These are phyloP conservation scores for Globisporangium solare DNA, from an alignment of 352 stramenopile genomes.

Conservation along the genomic window DNA sequence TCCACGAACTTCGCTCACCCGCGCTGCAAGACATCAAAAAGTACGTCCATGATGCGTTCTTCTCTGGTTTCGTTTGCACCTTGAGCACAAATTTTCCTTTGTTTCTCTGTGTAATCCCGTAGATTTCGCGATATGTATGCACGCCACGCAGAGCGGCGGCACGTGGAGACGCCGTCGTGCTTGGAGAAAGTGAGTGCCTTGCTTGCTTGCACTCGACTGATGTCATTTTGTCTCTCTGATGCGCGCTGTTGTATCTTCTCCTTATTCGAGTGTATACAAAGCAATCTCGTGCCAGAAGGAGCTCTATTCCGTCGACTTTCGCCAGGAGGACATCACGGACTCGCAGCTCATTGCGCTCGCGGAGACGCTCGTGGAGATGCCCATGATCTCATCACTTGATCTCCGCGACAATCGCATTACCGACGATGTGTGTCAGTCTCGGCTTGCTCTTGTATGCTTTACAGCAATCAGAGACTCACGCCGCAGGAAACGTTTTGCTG, in stretches of 20 bases:
- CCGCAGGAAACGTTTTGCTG: not conserved
- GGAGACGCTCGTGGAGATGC: conserved; percentile 70
- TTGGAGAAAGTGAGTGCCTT: conserved; percentile 46
- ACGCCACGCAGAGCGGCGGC: conserved; percentile 45
- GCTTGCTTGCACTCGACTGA: not conserved
- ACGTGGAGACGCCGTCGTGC: conserved; percentile 63
- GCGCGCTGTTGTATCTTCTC: not conserved
- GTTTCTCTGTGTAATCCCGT: not conserved
- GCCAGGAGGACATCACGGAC: conserved; percentile 76
- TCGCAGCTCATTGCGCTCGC: conserved; percentile 74
- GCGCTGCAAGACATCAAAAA: conserved; percentile 77
- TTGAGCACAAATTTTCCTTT: not conserved
- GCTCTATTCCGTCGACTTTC: conserved; percentile 65
- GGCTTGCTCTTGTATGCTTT: not conserved
- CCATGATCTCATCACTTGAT: conserved; percentile 71
- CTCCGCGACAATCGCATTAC: conserved; percentile 78
- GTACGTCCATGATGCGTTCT: conserved; percentile 16
- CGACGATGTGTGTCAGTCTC: conserved; percentile 42
- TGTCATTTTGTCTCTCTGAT: not conserved
- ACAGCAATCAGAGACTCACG: not conserved
- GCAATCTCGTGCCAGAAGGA: conserved; percentile 81
- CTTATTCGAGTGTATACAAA: conserved; percentile 72
- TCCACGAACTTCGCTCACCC: conserved; percentile 61
- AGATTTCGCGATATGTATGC: conserved; percentile 74
- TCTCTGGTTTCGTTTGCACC: too few species aligned